phyloP scores from a whole-genome alignment of 1,284 basidiomycete species.

The Dichomitus squalens region DNA sequence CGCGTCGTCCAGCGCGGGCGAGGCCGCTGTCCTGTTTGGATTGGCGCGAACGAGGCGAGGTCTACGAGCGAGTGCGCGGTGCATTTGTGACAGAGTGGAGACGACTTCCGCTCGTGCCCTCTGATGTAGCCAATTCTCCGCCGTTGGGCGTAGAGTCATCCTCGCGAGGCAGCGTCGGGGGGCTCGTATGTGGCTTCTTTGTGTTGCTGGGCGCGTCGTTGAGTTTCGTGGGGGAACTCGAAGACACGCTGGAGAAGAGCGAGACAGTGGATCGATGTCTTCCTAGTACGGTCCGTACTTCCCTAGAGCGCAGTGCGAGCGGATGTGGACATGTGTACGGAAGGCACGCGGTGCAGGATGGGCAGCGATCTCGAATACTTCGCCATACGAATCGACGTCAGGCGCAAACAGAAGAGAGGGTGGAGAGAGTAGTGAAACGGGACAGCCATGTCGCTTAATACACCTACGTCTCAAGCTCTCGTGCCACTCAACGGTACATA shows the following conservation, averaged over 20 bases:
- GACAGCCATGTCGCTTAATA: no score
- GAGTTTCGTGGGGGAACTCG: slow-evolving; percentile 62
- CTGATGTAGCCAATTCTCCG: slow-evolving; percentile 5
- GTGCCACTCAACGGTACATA: no score
- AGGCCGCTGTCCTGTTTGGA: slow-evolving; percentile 67
- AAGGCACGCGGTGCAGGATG: slow-evolving; percentile 59
- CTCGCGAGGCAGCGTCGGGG: slow-evolving; percentile 42
- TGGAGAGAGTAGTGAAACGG: slow-evolving; percentile 26
- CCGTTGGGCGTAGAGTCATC: slow-evolving; percentile 10
- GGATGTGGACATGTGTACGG: slow-evolving; percentile 76
- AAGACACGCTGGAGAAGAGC: slow-evolving; percentile 63
- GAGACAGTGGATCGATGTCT: slow-evolving; percentile 74
- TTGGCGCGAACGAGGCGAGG: slow-evolving; percentile 64
- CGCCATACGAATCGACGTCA: slow-evolving; percentile 59
- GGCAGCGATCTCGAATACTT: slow-evolving; percentile 68
- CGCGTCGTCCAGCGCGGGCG: slow-evolving; percentile 66
- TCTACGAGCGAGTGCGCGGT: slow-evolving; percentile 29
- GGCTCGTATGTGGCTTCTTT: slow-evolving; percentile 50
- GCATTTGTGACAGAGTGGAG: slow-evolving; percentile 6
- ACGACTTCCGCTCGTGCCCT: slow-evolving; percentile 15
- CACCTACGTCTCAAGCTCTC: no score
- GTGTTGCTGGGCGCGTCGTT: slow-evolving; percentile 60
- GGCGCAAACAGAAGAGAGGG: slow-evolving; percentile 39
- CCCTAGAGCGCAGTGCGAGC: slow-evolving; percentile 63
- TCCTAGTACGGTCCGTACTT: slow-evolving; percentile 76